Evolutionary conservation across 148 eudicot genomes (phyloP), one percentile per base, ranked within the genome.

Genomic region (Silene uniflora): DNA sequence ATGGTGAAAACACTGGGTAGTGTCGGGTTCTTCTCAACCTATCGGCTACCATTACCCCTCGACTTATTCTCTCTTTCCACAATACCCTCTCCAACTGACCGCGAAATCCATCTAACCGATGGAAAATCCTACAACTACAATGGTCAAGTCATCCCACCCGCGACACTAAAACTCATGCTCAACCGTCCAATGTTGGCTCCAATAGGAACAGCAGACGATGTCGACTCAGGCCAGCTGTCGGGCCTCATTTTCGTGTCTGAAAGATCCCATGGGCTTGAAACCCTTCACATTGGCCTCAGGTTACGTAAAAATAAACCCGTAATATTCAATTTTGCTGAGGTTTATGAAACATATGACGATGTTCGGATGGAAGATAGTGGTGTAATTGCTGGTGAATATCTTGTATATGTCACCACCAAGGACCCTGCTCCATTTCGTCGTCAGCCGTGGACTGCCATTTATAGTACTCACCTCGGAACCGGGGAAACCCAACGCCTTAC

Each of bases 381-480:
- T 32, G 56, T 70, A 32, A 3, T 65, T 11, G 81, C 46, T 0
- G 81, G 76, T 0, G 81, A 78, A 16, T 65, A 65, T 65, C 4
- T 78, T 62, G 46, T 72, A 0, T 78, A 72, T 56, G 76, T 78
- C 14, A n/a, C 76, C n/a, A 78, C 81, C 14, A 78, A 14, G 58
- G 72, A 78, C 5, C 44, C 22, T 10, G 1, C 42, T 6, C 39
- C 22, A 0, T 6, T 11, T 6, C 80, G 76, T 24, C 76, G 76
- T 29, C 76, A 78, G 12, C 81, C 81, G 29, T 78, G 81, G 76
- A 78, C 76, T 17, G 49, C 72, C 10, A 67, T 78, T 39, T 78
- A 78, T 18, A 54, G 62, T 42, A 78, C 81, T 5, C n/a, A 35
- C 65, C 66, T 78, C 3, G 19, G 3, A 19, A 72, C 76, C 1